Conservation (phyloP, 2,329 filamentous ascomycete genomes). For the Ilyonectria sp. region DNA sequence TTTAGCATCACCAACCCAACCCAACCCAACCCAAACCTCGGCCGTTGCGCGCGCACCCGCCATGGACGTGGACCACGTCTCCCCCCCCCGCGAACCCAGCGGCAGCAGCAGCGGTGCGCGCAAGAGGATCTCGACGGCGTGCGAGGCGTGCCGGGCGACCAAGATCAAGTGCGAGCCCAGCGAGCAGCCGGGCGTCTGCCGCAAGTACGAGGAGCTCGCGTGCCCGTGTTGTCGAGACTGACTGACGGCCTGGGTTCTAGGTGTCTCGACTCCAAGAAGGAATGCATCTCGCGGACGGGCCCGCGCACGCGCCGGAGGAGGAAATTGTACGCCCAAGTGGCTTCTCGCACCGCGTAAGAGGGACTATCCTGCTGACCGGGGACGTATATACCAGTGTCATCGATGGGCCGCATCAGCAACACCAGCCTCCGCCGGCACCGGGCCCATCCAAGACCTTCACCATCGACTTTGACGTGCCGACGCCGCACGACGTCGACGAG, state of each 20-base stretch:
- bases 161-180: constrained; percentile 69
- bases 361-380: constrained; percentile 10
- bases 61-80: constrained; percentile 32
- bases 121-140: constrained; percentile 60
- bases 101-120: constrained; percentile 30
- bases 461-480: constrained; percentile 66
- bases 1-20: too few relatives aligned
- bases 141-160: constrained; percentile 68
- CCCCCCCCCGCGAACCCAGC: constrained; percentile 29
- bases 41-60: not conserved
- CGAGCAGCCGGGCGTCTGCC: constrained; percentile 64
- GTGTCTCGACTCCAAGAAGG: constrained; percentile 67
- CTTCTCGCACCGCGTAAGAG: not conserved
- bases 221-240: not conserved
- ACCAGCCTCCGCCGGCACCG: constrained; percentile 49
- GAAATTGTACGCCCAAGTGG: constrained; percentile 56
- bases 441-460: constrained; percentile 66
- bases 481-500: constrained; percentile 55
- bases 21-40: too few relatives aligned
- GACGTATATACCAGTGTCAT: constrained; percentile 35
- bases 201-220: constrained; percentile 57
- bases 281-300: constrained; percentile 67
- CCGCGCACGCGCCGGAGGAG: constrained; percentile 65
- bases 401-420: constrained; percentile 41
- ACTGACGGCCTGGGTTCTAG: constrained; percentile 48